phyloP scores from a whole-genome alignment of 805 yeast genomes.

The Candida tibetensis region DNA sequence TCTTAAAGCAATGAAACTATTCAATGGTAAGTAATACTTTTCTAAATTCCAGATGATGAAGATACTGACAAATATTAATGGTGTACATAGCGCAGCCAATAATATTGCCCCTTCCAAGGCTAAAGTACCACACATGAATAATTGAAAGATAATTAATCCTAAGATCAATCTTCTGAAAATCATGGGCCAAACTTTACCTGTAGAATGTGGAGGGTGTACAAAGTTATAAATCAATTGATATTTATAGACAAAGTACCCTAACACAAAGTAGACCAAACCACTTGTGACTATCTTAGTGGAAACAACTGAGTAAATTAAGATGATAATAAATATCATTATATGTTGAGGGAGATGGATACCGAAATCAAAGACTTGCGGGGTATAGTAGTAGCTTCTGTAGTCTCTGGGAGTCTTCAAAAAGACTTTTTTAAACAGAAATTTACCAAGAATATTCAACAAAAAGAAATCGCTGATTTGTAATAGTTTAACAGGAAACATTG shows the following conservation, averaged over 20 bases:
- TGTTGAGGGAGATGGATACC: conserved; percentile 64
- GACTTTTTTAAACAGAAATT: conserved; percentile 37
- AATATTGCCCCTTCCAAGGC: conserved; percentile 58
- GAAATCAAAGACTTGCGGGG: conserved; percentile 59
- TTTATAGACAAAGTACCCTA: conserved; percentile 60
- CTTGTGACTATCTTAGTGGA: conserved; percentile 59
- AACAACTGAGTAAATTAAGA: conserved; percentile 57
- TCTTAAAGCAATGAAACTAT: conserved; percentile 55
- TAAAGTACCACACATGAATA: conserved; percentile 63
- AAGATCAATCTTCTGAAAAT: conserved; percentile 54
- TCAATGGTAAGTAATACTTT: conserved; percentile 51
- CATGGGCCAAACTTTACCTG: conserved; percentile 68
- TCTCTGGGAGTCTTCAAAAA: conserved; percentile 50
- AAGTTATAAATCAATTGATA: conserved; percentile 59
- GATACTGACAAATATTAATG: conserved; percentile 47
- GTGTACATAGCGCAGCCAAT: conserved; percentile 47
- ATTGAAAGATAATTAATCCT: conserved; percentile 54
- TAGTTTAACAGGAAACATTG: conserved; percentile 58
- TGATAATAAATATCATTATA: conserved; percentile 55
- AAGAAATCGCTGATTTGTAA: conserved; percentile 55
- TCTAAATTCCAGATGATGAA: conserved; percentile 51
- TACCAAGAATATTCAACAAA: conserved; percentile 39
- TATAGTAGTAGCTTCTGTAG: conserved; percentile 49
- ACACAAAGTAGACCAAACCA: conserved; percentile 53
- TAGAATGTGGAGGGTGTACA: conserved; percentile 64